A percentile compares a stretch with the other conserved stretches of the same genome.
Evolutionary conservation across 2,329 filamentous ascomycete genomes (phyloP).

Genomic region (Botrytis sinoallii): DNA sequence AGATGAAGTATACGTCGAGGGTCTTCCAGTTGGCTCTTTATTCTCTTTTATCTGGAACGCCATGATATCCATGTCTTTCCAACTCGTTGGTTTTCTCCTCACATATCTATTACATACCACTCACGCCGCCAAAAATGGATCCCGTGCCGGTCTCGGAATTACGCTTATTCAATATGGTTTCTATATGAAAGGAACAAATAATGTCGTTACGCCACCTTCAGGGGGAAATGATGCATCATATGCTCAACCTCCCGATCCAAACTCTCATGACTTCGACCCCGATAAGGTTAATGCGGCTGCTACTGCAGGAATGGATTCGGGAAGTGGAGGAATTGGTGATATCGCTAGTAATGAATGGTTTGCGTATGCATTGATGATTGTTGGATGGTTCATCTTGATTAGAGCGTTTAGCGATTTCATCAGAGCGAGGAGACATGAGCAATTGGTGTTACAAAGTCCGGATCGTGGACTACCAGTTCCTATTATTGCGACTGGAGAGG

Average conservation of each 20-base stretch:
- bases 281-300: slow-evolving; percentile 55
- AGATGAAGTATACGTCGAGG: slow-evolving; percentile 96
- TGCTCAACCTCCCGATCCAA: slow-evolving; percentile 77
- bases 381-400: slow-evolving; percentile 97
- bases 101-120: slow-evolving; percentile 98
- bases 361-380: slow-evolving; percentile 90
- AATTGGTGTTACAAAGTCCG: slow-evolving; percentile 87
- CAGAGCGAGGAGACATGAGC: slow-evolving; percentile 83
- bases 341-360: slow-evolving; percentile 81
- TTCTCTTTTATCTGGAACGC: slow-evolving; percentile 89
- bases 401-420: slow-evolving; percentile 90
- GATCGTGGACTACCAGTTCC: slow-evolving; percentile 82
- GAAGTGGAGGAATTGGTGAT: slow-evolving; percentile 47
- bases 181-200: slow-evolving; percentile 72
- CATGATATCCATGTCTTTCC: slow-evolving; percentile 97
- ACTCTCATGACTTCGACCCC: slow-evolving; percentile 84
- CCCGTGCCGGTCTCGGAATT: slow-evolving; percentile 87
- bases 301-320: slow-evolving; percentile 39
- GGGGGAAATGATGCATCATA: slow-evolving; percentile 52
- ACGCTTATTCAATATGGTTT: slow-evolving; percentile 97
- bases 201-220: slow-evolving; percentile 41
- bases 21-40: slow-evolving; percentile 83
- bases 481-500: slow-evolving; percentile 83
- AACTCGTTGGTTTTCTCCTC: slow-evolving; percentile 93
- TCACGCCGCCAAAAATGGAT: slow-evolving; percentile 96